A percentile compares a stretch with the other conserved stretches of the same genome.
These are phyloP conservation scores for Detonula confervacea DNA, from an alignment of 352 stramenopile species.

Conservation along the genomic window DNA sequence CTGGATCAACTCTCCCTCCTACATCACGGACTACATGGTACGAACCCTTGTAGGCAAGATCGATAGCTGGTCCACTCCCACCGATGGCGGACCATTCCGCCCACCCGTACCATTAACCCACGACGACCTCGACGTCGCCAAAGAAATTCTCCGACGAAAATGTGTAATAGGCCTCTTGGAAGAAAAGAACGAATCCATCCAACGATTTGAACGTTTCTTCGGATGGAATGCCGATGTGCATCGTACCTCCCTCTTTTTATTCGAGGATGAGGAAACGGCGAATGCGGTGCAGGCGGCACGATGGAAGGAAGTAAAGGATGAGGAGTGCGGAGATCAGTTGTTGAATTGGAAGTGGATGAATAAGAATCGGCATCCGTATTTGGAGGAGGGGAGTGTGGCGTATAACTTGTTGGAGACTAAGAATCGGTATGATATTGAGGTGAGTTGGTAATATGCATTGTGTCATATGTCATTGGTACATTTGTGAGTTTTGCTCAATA, in stretches of 20 bases:
- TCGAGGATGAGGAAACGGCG: conserved; percentile 3
- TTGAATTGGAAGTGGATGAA: conserved; percentile 51
- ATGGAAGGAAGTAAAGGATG: conserved; percentile 34
- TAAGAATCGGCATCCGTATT: conserved; percentile 47
- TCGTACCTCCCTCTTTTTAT: background rate
- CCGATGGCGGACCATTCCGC: conserved; percentile 4
- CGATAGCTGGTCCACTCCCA: background rate
- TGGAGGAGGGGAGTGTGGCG: conserved; percentile 20
- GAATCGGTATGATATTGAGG: conserved; percentile 53
- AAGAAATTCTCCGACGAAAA: conserved; percentile 54
- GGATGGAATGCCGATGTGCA: conserved; percentile 26
- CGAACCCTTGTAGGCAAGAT: conserved; percentile 42
- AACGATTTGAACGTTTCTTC: conserved; percentile 53
- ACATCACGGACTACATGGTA: conserved; percentile 42
- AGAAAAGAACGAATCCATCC: conserved; percentile 48
- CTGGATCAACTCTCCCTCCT: conserved; percentile 37
- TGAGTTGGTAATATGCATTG: too few species aligned
- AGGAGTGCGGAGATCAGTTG: conserved; percentile 51
- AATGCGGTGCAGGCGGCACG: background rate
- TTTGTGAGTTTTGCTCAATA: too few species aligned
- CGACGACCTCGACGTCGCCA: conserved; percentile 43
- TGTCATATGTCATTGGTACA: too few species aligned
- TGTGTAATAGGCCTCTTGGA: conserved; percentile 45
- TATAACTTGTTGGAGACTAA: conserved; percentile 42
- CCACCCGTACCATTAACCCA: conserved; percentile 22